Evolutionary conservation across 1,284 basidiomycete genomes (phyloP), one percentile per base, ranked within the genome.

Genomic region (Sanghuangporus weigelae): DNA sequence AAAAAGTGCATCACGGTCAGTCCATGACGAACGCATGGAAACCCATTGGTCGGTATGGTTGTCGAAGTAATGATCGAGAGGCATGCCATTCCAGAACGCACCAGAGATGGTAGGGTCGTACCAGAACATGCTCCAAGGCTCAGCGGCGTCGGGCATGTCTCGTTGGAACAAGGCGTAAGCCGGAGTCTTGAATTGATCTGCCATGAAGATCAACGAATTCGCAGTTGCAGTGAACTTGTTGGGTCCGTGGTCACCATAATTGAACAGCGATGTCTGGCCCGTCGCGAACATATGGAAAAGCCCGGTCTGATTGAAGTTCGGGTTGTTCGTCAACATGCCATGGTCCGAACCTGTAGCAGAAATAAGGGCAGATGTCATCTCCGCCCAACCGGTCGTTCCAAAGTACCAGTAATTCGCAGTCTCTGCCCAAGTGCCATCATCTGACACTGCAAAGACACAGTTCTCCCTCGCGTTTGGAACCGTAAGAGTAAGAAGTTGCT

Each of bases 51-150:
- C 87, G 48, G 83, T 74, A 21, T 70, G 70, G 68, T 87, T 84
- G 70, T 85, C 79, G 76, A 95, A 98, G 80, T 88, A 87, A 67
- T 84, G 79, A 77, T 99, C 96, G 55, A 98, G 83, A 1, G 90
- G 74, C 53, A 90, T 76, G 56, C 86, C 88, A 72, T 95, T 87
- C 95, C 95, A 98, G 83, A 91, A 99, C 56, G 93, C 93, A 63
- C 96, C 96, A 19, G 80, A 77, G 57, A 88, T 84, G 4, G 84
- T 79, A 11, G 95, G 87, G 73, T 98, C 83, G 75, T 98, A 99
- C 94, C 95, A 99, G 81, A 99, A 96, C 93, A 99, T 96, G 71
- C 86, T 87, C 85, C 89, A 94, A 0, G 96, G 96, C 68, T 99
- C 96, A 19, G 75, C 67, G 1, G 94, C 89, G 71, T 98, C 96